Evolutionary conservation across 1,139 yeast species (phyloP), one percentile per base, ranked within the genome.

Genomic region (Yamadazyma pseudoaaseri): DNA sequence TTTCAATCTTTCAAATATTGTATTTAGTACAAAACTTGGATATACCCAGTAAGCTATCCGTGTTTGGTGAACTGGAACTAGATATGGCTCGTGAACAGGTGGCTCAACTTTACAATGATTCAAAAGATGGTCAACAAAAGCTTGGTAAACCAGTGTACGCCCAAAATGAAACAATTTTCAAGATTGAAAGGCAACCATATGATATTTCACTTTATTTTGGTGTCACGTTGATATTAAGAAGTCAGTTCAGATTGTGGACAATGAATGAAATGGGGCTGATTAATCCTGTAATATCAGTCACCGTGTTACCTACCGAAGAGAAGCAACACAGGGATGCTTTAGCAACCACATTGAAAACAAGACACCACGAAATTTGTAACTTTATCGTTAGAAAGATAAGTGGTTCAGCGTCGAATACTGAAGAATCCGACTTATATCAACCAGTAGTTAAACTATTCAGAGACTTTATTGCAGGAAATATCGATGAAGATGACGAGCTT

Each of bases 1-100:
- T 79, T 1, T 69, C 82, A 0, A 54, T 79, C 2, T 69, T 74
- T 41, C 72, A 74, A 38, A 44, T 81, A 15, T 62, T 69, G 25
- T 50, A 61, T 12, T 44, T 64, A 60, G 29, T 68, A 52, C 34
- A 51, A 47, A 26, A 29, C 21, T 6, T 26, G 5, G 15, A 6
- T 3, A 4, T 20, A n/a, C 28, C 33, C 13, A 17, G 10, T n/a
- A 18, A 23, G 17, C n/a, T 25, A 7, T 6, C 7, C 17, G 12
- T 22, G 25, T 22, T 22, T 22, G 25, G 25, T 8, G 25, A 22
- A n/a, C 12, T 12, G 6, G 25, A 22, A 22, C 7, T 10, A 12
- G 12, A 7, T n/a, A 22, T 8, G n/a, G 25, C 25, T 11, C 7
- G 25, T 7, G 12, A 22, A 11, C 25, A 22, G 12, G n/a, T 22